A percentile compares a stretch with the other conserved stretches of the same genome.
Evolutionary conservation across 495 filamentous ascomycete species (phyloP).

Genomic region (Podospora comata): DNA sequence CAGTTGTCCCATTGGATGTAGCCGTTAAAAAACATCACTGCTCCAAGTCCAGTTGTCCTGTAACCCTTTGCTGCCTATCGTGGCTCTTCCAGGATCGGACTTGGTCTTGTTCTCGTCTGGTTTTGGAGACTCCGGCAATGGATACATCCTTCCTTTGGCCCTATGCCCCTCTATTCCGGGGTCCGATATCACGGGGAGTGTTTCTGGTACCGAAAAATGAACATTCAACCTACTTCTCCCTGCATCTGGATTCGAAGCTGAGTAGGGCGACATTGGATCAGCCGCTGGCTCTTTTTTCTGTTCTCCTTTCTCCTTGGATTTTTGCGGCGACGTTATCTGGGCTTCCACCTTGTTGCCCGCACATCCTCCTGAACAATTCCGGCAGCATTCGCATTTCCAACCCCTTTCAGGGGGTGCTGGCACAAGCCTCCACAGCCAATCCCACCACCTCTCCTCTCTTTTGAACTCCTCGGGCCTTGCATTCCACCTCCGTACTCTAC

Average conservation of each 20-base stretch:
- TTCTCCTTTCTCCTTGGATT: neutral
- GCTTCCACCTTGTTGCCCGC: neutral
- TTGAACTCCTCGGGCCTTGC: neutral
- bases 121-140: neutral
- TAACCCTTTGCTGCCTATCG: neutral
- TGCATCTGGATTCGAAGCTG: neutral
- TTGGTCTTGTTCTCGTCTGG: neutral
- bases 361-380: neutral
- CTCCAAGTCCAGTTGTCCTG: neutral
- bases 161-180: neutral
- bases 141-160: neutral
- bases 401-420: neutral
- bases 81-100: neutral
- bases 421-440: neutral
- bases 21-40: neutral
- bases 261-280: neutral
- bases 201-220: neutral
- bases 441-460: neutral
- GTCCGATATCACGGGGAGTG: neutral
- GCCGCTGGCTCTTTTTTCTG: neutral
- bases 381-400: neutral
- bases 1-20: neutral
- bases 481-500: neutral
- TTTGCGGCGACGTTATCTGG: neutral
- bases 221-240: neutral